Percentiles rank a stretch among this genome's conserved stretches.
Conservation (phyloP, 2,329 filamentous ascomycete genomes). For the Aspergillus pseudoglaucus region DNA sequence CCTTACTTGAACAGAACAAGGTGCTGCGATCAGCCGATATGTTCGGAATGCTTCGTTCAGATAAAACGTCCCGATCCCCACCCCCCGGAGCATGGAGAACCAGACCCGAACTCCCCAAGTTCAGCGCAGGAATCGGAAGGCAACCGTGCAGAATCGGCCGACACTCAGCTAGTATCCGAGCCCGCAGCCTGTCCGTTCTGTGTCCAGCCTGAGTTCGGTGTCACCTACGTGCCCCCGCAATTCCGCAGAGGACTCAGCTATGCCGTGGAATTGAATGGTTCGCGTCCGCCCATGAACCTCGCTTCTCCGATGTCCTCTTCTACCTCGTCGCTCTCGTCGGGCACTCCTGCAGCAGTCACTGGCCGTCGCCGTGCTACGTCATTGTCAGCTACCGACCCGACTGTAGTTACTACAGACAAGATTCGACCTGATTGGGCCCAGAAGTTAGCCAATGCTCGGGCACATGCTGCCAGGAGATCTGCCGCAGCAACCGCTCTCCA, state of each 20-base stretch:
- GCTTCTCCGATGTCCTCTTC: slow-evolving; percentile 81
- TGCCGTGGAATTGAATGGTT: slow-evolving; percentile 46
- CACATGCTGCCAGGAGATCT: slow-evolving; percentile 76
- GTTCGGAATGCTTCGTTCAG: slow-evolving; percentile 97
- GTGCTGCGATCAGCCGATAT: slow-evolving; percentile 93
- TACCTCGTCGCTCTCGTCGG: slow-evolving; percentile 67
- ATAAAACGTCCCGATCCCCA: slow-evolving; percentile 93
- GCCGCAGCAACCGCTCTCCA: slow-evolving; percentile 92
- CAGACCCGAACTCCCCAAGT: slow-evolving; percentile 32
- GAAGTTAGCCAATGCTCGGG: slow-evolving; percentile 77
- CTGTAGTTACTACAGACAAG: slow-evolving; percentile 85
- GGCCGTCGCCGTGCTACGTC: slow-evolving; percentile 57
- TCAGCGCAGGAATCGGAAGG: slow-evolving; percentile 24
- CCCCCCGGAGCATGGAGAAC: slow-evolving; percentile 66
- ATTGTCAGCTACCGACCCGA: slow-evolving; percentile 73
- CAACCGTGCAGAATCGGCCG: slow-evolving; percentile 37
- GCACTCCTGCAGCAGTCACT: slow-evolving; percentile 29
- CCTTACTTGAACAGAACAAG: slow-evolving; percentile 89
- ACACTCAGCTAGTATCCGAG: slow-evolving; percentile 73
- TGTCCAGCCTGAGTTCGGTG: slow-evolving; percentile 87
- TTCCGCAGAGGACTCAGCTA: slow-evolving; percentile 80
- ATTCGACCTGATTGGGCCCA: slow-evolving; percentile 91
- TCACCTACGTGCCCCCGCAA: slow-evolving; percentile 85
- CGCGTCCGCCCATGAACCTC: slow-evolving; percentile 46
- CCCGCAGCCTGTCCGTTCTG: slow-evolving; percentile 92